These are phyloP conservation scores for Nannochloropsis gaditana DNA, from an alignment of 108 stramenopile species.

Conservation along the genomic window DNA sequence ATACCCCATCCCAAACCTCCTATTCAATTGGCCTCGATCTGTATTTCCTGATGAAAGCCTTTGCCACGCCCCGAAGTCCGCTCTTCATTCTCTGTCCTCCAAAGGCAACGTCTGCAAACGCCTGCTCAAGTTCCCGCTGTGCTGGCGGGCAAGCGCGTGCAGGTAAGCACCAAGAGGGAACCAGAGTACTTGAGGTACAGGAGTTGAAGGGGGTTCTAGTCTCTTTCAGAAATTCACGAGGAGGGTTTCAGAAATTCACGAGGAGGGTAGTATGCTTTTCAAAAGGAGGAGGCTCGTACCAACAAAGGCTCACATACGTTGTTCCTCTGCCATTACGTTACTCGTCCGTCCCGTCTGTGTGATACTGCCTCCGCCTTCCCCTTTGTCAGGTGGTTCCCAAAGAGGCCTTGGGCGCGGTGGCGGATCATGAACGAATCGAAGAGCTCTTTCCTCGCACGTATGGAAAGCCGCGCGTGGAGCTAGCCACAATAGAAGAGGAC, in stretches of 20 bases:
- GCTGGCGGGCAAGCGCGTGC: neutral
- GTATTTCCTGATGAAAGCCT: too few species aligned
- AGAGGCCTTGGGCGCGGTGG: slow-evolving; percentile 22
- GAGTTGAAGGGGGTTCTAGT: too few species aligned
- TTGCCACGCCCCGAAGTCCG: slow-evolving; percentile 16
- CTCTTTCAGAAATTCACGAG: too few species aligned
- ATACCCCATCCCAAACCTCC: too few species aligned
- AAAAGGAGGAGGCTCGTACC: too few species aligned
- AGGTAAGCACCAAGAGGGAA: neutral
- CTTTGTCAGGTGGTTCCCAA: neutral
- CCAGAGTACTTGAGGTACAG: too few species aligned
- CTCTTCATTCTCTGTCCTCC: neutral
- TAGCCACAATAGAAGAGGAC: slow-evolving; percentile 27
- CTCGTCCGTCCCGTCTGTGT: neutral
- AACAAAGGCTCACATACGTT: too few species aligned
- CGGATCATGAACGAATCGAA: slow-evolving; percentile 41
- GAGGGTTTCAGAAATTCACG: too few species aligned
- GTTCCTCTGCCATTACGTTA: neutral
- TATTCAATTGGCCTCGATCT: too few species aligned
- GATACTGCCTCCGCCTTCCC: neutral
- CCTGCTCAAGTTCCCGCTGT: neutral
- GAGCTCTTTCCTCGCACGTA: slow-evolving; percentile 48
- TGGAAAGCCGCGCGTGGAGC: slow-evolving; percentile 50
- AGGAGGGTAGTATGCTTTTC: too few species aligned
- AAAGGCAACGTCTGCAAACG: neutral